Evolutionary conservation across 495 filamentous ascomycete genomes (phyloP).

Genomic region (Hypoxylon lenormandii): DNA sequence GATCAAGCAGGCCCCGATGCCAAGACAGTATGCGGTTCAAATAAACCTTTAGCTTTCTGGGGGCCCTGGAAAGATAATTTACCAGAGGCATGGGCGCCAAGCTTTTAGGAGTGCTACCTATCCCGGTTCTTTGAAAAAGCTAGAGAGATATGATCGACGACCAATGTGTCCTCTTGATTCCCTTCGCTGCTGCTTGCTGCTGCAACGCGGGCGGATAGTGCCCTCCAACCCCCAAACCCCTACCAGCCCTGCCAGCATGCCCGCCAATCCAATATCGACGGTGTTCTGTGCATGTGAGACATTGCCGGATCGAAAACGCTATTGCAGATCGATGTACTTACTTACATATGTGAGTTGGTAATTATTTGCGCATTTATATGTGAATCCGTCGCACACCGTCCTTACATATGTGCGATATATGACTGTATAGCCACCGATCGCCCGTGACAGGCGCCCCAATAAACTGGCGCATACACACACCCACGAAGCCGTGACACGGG

Average conservation of each 20-base stretch:
- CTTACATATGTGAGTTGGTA: neutral
- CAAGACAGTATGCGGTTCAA: slow-evolving; percentile 41
- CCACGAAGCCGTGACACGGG: neutral
- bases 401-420: neutral
- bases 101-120: slow-evolving; percentile 10
- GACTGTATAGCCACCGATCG: neutral
- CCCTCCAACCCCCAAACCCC: neutral
- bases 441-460: neutral
- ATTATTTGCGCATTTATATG: too few species aligned
- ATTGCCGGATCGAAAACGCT: slow-evolving; percentile 2
- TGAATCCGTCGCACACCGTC: too few species aligned
- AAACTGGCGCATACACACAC: too few species aligned
- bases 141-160: too few species aligned
- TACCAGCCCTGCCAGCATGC: too few species aligned
- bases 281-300: neutral
- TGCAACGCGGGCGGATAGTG: slow-evolving; percentile 21
- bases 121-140: slow-evolving; percentile 8
- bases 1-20: neutral
- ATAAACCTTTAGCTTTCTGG: slow-evolving; percentile 32
- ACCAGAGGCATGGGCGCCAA: slow-evolving; percentile 39
- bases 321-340: neutral
- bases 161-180: neutral
- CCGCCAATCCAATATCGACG: too few species aligned
- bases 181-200: neutral
- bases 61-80: neutral